A percentile compares a stretch with the other conserved stretches of the same genome.
Conservation (phyloP, 2,329 filamentous ascomycete species). For the Aspergillus fischeri region DNA sequence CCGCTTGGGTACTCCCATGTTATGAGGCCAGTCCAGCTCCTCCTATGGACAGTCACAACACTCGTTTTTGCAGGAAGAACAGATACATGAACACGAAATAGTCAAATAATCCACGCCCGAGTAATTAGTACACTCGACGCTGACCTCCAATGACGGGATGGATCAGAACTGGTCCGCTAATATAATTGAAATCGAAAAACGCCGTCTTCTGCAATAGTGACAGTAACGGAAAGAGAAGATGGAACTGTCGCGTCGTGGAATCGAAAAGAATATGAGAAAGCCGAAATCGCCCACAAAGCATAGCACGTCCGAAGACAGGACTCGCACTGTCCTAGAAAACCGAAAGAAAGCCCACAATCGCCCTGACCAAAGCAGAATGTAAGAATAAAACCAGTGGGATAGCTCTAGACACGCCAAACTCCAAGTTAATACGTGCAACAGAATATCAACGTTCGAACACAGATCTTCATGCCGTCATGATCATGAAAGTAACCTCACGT, state of each 20-base stretch:
- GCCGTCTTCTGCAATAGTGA: conserved; percentile 22
- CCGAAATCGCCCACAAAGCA: conserved; percentile 1
- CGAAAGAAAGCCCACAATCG: neutral
- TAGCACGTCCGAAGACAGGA: neutral
- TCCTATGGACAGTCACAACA: neutral
- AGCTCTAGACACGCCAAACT: conserved; percentile 23
- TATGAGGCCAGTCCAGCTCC: neutral
- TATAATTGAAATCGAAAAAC: conserved; percentile 18
- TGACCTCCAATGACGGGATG: neutral
- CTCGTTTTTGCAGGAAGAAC: neutral
- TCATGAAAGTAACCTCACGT: conserved; percentile 22
- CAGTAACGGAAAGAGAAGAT: conserved; percentile 4
- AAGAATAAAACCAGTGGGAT: conserved; percentile 10
- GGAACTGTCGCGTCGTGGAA: conserved; percentile 9
- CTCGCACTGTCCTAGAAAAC: neutral
- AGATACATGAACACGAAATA: neutral
- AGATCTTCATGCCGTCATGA: conserved; percentile 33
- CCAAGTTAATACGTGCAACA: conserved; percentile 20
- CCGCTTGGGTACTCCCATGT: neutral
- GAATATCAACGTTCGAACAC: conserved; percentile 20
- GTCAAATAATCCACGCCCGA: neutral
- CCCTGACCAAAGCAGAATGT: neutral
- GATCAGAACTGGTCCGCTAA: conserved; percentile 1
- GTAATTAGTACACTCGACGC: neutral
- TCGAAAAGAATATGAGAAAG: conserved; percentile 4